Conservation (phyloP, 805 yeast species). For the Blastobotrys robertii region DNA sequence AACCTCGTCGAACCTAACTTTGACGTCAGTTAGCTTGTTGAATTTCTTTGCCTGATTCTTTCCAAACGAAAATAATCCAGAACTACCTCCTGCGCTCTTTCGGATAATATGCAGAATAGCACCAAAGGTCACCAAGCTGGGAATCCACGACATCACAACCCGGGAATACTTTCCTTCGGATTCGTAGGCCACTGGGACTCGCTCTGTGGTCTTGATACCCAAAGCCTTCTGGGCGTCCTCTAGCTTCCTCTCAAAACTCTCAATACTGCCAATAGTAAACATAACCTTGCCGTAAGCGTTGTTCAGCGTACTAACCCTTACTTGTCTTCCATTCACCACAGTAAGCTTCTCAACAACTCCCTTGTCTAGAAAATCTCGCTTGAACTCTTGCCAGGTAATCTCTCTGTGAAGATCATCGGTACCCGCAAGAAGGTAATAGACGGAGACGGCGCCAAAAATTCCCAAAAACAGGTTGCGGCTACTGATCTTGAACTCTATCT, state of each 20-base stretch:
- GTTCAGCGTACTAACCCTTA: conserved; percentile 46
- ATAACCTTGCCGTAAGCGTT: conserved; percentile 36
- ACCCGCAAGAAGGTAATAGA: background rate
- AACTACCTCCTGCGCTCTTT: conserved; percentile 37
- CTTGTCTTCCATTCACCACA: conserved; percentile 65
- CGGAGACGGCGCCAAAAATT: conserved; percentile 2
- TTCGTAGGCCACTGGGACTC: conserved; percentile 68
- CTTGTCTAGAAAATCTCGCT: conserved; percentile 62
- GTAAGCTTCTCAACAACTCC: conserved; percentile 67
- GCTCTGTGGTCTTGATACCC: conserved; percentile 54
- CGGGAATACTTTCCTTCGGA: conserved; percentile 59
- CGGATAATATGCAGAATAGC: conserved; percentile 61
- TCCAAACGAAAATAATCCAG: conserved; percentile 62
- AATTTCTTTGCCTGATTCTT: conserved; percentile 71
- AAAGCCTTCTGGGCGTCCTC: conserved; percentile 60
- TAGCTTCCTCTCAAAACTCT: conserved; percentile 75
- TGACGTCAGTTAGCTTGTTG: conserved; percentile 75
- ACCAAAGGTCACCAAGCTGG: conserved; percentile 72
- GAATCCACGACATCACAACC: conserved; percentile 60
- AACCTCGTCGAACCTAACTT: conserved; percentile 75
- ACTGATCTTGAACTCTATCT: conserved; percentile 5
- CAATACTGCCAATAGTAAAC: conserved; percentile 84
- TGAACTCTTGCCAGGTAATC: conserved; percentile 73
- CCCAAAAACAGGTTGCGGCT: conserved; percentile 7
- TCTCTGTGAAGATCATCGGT: conserved; percentile 20